Conservation (phyloP, 208 protist species). For the Naegleria lovaniensis region DNA sequence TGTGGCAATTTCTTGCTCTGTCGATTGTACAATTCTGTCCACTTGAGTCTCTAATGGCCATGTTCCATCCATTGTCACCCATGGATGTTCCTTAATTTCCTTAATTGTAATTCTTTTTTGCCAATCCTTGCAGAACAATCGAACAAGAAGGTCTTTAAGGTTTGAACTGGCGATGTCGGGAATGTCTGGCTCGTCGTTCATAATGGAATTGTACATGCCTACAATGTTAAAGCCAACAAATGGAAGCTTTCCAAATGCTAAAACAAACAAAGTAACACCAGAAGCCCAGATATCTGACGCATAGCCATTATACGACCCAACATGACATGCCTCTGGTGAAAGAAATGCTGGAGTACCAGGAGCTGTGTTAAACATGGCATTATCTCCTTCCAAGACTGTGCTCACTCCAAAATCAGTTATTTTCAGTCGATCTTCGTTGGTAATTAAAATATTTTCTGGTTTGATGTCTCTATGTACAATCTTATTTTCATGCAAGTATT, state of each 20-base stretch:
- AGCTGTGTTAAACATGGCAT: conserved; percentile 37
- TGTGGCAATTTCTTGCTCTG: background rate
- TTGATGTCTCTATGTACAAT: conserved; percentile 60
- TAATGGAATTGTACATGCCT: conserved; percentile 41
- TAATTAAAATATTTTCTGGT: conserved; percentile 59
- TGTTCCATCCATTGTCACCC: conserved; percentile 13
- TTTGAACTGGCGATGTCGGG: conserved; percentile 40
- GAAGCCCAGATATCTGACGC: conserved; percentile 78
- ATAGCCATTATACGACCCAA: conserved; percentile 44
- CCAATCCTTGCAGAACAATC: conserved; percentile 57
- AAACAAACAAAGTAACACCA: conserved; percentile 73
- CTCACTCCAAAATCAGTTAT: conserved; percentile 58
- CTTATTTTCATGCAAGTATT: conserved; percentile 48
- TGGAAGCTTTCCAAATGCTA: conserved; percentile 63
- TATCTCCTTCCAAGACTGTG: conserved; percentile 41
- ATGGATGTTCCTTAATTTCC: conserved; percentile 27
- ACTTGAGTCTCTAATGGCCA: background rate
- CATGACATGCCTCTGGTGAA: conserved; percentile 60
- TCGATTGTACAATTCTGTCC: background rate
- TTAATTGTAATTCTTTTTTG: conserved; percentile 41
- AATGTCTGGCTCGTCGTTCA: conserved; percentile 45
- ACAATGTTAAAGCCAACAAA: conserved; percentile 42
- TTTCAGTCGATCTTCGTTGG: conserved; percentile 39
- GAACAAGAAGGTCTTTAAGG: conserved; percentile 50
- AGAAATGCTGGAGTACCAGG: conserved; percentile 70